Evolutionary conservation across 23 red algal species (phyloP), one percentile per base, ranked within the genome.

Genomic region (Gracilaria vermiculophylla): DNA sequence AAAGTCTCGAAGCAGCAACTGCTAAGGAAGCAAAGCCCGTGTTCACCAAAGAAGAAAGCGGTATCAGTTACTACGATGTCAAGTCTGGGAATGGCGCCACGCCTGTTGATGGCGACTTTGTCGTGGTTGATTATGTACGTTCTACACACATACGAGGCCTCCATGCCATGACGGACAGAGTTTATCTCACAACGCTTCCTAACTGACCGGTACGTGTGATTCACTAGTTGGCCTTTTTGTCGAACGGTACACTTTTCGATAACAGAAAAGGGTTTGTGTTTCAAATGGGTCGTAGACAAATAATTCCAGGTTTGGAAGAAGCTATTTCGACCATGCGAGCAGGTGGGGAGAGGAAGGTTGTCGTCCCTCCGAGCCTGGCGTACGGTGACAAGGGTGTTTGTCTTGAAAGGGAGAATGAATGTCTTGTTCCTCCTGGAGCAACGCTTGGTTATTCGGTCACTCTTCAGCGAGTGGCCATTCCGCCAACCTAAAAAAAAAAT

Each of bases 351-450:
- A 53, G 96, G 16, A 82, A 81, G 32, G 69, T 98, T 25, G 90
- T 98, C 53, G 90, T 98, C 34, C 92, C 96, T n/a, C 55, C 91
- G 29, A 78, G 58, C 0, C 80, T 98, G 16, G 96, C 87, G 12
- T 98, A 94, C 27, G 96, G 96, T 8, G 76, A 95, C 16, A 83
- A 89, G 75, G 96, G 96, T 42, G 96, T 98, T 41, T 98, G 96
- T 75, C 34, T 98, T 13, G 53, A 43, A 25, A 92, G 91, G 34
- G 73, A 76, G 64, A 41, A 81, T 20, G 90, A 91, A 24, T 98
- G 96, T 64, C 86, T 94, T 50, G 86, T 98, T 53, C 96, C 92
- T 11, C 96, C 96, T 0, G 80, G 92, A 27, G 80, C 88, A 49
- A 88, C 81, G 39, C 79, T 98, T 29, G 88, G 80, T 0, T 98